phyloP scores from a whole-genome alignment of 148 eudicot genomes.

The Gaultheria prostrata region DNA sequence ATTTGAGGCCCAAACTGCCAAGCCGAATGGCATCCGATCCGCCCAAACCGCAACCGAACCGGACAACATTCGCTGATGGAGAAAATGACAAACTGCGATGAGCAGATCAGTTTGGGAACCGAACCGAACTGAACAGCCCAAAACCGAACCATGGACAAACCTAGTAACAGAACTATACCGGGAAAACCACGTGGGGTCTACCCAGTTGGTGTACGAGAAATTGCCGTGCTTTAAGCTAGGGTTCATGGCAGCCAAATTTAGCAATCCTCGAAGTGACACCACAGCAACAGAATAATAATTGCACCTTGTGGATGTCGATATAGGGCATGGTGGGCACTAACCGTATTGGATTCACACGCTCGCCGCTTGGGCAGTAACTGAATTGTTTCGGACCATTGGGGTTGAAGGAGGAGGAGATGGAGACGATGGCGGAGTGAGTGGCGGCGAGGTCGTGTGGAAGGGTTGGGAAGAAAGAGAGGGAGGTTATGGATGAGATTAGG shows the following conservation, averaged over 20 bases:
- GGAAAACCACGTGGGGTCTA: slow-evolving; percentile 40
- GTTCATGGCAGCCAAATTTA: slow-evolving; percentile 62
- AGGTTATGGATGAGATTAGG: slow-evolving; percentile 53
- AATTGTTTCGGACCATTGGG: too few relatives aligned
- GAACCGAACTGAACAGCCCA: too few relatives aligned
- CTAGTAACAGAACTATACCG: slow-evolving; percentile 15
- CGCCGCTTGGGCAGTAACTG: slow-evolving; percentile 20
- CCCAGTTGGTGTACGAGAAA: slow-evolving; percentile 44
- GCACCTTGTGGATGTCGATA: slow-evolving; percentile 64
- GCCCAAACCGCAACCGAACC: too few relatives aligned
- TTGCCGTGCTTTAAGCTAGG: slow-evolving; percentile 76
- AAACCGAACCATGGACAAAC: background rate
- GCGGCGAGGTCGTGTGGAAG: slow-evolving; percentile 63
- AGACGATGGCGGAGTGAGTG: slow-evolving; percentile 56
- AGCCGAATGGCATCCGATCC: too few relatives aligned
- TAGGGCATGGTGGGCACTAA: slow-evolving; percentile 69
- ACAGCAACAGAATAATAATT: slow-evolving; percentile 29
- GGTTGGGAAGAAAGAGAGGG: slow-evolving; percentile 59
- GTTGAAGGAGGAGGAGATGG: slow-evolving; percentile 36
- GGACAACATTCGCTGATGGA: too few relatives aligned
- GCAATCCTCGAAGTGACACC: slow-evolving; percentile 59
- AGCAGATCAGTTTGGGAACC: too few relatives aligned
- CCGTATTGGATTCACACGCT: slow-evolving; percentile 59
- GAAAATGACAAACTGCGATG: too few relatives aligned
- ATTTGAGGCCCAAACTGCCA: too few relatives aligned